Evolutionary conservation across 2,329 filamentous ascomycete species (phyloP), one percentile per base, ranked within the genome.

Genomic region (Helotiales sp.): DNA sequence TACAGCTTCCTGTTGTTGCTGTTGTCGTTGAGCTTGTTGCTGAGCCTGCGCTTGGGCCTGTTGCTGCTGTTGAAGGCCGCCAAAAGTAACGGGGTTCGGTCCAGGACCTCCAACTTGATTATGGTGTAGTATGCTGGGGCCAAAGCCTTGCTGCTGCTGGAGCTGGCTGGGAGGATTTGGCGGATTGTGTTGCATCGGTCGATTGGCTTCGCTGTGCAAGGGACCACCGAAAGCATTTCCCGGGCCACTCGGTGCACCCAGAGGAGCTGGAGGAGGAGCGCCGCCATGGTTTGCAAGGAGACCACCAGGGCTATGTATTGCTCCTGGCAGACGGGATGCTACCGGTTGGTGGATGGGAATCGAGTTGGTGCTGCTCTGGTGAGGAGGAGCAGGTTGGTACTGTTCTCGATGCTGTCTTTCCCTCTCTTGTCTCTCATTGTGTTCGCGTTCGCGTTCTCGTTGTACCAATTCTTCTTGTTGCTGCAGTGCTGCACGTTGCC

Each of bases 291-390:
- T 91, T 8, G 88, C 84, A 36, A 98, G 83, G 33, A 98, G 81
- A 8, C 93, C 93, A 65, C 95, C 93, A 1, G 93, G 93, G 46
- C 92, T 96, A 71, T 96, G 93, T 56, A 97, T 96, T 52, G 91
- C 89, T 63, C 87, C 89, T 57, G 88, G 77, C 62, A 91, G 79
- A 74, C 93, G 80, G 70, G 92, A 86, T 61, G 93, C 93, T 58
- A 97, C 92, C 5, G 93, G 93, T 73, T 98, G 93, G 74, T 98
- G 93, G 67, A 98, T 88, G 54, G 93, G 91, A 54, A 96, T 90
- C 2, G 93, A 91, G 57, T 89, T 91, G 36, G 90, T 87, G 70
- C 90, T 93, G 75, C 89, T 95, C 73, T 97, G 93, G 70, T 95
- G 91, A 25, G 88, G 86, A 59, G 89, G 83, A 51, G 73, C 71